Percentiles rank a stretch among this genome's conserved stretches.
Evolutionary conservation across 179 eudicot genomes (phyloP).

Genomic region (Spinacia oleracea): DNA sequence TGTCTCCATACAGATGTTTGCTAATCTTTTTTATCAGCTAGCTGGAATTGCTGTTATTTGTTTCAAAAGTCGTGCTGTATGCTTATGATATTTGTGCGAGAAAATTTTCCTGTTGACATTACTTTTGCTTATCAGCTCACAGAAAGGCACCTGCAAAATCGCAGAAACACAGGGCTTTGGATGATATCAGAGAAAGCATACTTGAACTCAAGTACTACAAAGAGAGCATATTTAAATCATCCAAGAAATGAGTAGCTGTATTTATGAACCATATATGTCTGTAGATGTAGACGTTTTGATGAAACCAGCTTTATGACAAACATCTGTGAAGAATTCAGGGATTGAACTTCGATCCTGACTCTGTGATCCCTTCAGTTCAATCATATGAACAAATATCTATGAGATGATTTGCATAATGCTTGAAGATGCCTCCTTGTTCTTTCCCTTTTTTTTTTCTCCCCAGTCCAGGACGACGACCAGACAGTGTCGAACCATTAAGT

Average conservation of each 20-base stretch:
- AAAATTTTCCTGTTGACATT: neutral
- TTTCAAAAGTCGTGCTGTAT: neutral
- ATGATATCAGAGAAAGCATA: slow-evolving; percentile 88
- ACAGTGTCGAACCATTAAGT: neutral
- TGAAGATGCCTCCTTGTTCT: neutral
- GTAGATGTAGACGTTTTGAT: neutral
- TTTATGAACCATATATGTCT: neutral
- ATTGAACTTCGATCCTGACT: neutral
- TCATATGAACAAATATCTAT: neutral
- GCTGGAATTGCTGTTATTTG: neutral
- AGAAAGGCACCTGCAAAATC: slow-evolving; percentile 71
- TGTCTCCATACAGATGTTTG: neutral
- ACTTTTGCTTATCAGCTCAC: slow-evolving; percentile 28
- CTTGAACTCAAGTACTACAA: slow-evolving; percentile 76
- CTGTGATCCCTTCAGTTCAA: neutral
- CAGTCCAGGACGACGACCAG: no score
- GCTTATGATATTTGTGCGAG: neutral
- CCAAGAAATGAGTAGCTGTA: slow-evolving; percentile 40
- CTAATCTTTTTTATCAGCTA: neutral
- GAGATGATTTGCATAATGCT: slow-evolving; percentile 6
- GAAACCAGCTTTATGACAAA: neutral
- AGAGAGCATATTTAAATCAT: slow-evolving; percentile 60
- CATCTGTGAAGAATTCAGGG: neutral
- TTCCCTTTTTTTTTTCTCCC: no score
- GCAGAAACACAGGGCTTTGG: slow-evolving; percentile 79